Conservation (phyloP, 495 filamentous ascomycete species). For the Jackrogersella multiformis region DNA sequence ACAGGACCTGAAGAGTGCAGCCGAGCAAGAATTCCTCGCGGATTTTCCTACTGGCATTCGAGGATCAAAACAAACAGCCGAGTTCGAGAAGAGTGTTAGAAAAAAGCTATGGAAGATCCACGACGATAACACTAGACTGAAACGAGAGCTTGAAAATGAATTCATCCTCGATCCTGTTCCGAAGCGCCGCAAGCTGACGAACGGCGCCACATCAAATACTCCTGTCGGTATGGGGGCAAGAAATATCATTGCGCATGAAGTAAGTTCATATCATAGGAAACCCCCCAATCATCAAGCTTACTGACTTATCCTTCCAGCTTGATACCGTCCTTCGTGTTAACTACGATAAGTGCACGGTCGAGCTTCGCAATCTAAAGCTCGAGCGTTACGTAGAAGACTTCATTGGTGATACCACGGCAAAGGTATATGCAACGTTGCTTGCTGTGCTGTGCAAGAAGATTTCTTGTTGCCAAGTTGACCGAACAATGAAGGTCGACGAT, state of each 20-base stretch:
- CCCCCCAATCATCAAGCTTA: not conserved
- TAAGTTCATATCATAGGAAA: conserved; percentile 7
- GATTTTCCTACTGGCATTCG: conserved; percentile 51
- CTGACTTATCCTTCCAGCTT: conserved; percentile 49
- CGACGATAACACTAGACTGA: conserved; percentile 55
- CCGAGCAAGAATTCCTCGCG: conserved; percentile 55
- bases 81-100: conserved; percentile 62
- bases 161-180: conserved; percentile 43
- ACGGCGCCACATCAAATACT: conserved; percentile 45
- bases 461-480: conserved; percentile 68
- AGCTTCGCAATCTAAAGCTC: conserved; percentile 80
- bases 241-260: conserved; percentile 49
- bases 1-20: conserved; percentile 48
- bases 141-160: conserved; percentile 58
- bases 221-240: conserved; percentile 49
- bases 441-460: conserved; percentile 72
- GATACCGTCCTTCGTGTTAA: conserved; percentile 80
- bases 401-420: conserved; percentile 70
- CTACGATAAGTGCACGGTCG: conserved; percentile 82
- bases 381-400: conserved; percentile 66
- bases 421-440: conserved; percentile 80
- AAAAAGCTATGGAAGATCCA: conserved; percentile 62
- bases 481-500: conserved; percentile 61
- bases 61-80: conserved; percentile 65
- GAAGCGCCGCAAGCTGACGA: conserved; percentile 60